Evolutionary conservation across 805 yeast genomes (phyloP).

Genomic region (Ogataea neopini): DNA sequence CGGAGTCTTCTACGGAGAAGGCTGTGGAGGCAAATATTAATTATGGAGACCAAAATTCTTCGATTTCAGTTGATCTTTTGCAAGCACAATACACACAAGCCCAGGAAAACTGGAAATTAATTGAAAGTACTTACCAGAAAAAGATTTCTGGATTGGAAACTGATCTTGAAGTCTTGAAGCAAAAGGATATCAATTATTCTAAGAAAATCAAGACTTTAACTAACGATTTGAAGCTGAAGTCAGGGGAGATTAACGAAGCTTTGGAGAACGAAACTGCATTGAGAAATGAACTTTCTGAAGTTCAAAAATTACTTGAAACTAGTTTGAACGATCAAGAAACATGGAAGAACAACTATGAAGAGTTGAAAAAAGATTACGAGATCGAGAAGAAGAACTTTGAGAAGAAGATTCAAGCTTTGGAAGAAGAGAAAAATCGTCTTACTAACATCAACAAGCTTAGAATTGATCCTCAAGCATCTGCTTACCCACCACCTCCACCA

Average conservation of each 20-base stretch:
- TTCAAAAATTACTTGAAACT: slow-evolving; percentile 23
- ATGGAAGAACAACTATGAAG: slow-evolving; percentile 27
- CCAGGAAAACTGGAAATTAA: slow-evolving; percentile 78
- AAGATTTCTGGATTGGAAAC: slow-evolving; percentile 47
- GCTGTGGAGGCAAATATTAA: slow-evolving; percentile 4
- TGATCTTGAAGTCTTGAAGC: slow-evolving; percentile 43
- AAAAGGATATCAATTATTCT: slow-evolving; percentile 31
- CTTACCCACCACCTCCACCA: slow-evolving; percentile 1
- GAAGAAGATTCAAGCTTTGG: slow-evolving; percentile 27
- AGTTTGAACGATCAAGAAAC: slow-evolving; percentile 20
- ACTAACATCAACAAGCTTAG: slow-evolving; percentile 19
- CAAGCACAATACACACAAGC: slow-evolving; percentile 75
- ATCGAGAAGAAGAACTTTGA: slow-evolving; percentile 28
- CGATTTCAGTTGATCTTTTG: slow-evolving; percentile 42
- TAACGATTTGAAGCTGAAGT: slow-evolving; percentile 39
- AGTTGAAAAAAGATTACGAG: slow-evolving; percentile 33
- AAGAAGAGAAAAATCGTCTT: slow-evolving; percentile 30
- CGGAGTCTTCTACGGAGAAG: slow-evolving; percentile 45
- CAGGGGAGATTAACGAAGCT: slow-evolving; percentile 28
- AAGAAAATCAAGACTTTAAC: slow-evolving; percentile 33
- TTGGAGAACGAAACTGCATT: slow-evolving; percentile 27
- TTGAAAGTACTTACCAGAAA: slow-evolving; percentile 63
- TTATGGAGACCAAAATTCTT: slow-evolving; percentile 8
- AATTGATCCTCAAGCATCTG: slow-evolving; percentile 15
- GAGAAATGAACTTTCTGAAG: slow-evolving; percentile 17